phyloP scores from a whole-genome alignment of 1,139 yeast species.

The Candida sanyaensis region DNA sequence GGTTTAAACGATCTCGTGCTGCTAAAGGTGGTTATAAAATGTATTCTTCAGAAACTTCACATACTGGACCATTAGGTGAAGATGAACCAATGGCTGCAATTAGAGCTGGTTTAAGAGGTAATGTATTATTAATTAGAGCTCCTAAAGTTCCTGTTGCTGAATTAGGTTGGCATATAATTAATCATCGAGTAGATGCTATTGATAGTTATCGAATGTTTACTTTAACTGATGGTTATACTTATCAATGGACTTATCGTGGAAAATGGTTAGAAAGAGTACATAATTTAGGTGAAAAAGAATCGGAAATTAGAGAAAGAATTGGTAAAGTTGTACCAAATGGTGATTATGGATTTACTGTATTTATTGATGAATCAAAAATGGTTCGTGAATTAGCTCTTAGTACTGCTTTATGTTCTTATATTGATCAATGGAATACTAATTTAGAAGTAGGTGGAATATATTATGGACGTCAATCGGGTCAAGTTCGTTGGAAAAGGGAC shows the following conservation, averaged over 20 bases:
- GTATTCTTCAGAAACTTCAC: constrained; percentile 41
- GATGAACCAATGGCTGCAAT: constrained; percentile 60
- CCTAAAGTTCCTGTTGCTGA: constrained; percentile 51
- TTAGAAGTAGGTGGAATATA: constrained; percentile 64
- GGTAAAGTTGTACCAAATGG: constrained; percentile 55
- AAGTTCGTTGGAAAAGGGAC: constrained; percentile 62
- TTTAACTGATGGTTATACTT: constrained; percentile 57
- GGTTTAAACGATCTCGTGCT: constrained; percentile 60
- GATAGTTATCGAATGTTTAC: constrained; percentile 61
- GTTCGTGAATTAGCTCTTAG: constrained; percentile 57
- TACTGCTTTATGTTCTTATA: constrained; percentile 58
- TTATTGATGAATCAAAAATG: constrained; percentile 54
- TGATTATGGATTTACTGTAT: constrained; percentile 51
- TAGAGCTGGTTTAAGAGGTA: constrained; percentile 61
- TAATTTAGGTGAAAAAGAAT: constrained; percentile 60
- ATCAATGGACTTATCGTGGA: constrained; percentile 67
- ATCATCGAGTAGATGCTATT: constrained; percentile 61
- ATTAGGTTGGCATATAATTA: constrained; percentile 64
- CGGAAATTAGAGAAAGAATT: constrained; percentile 61
- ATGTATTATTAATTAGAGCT: constrained; percentile 53
- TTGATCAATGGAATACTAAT: constrained; percentile 69
- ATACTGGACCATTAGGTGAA: constrained; percentile 46
- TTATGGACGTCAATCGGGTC: constrained; percentile 50
- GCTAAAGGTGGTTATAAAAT: constrained; percentile 65
- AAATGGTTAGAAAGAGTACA: constrained; percentile 56